phyloP scores from a whole-genome alignment of 2,329 filamentous ascomycete species.

The Cryphonectria naterciae region DNA sequence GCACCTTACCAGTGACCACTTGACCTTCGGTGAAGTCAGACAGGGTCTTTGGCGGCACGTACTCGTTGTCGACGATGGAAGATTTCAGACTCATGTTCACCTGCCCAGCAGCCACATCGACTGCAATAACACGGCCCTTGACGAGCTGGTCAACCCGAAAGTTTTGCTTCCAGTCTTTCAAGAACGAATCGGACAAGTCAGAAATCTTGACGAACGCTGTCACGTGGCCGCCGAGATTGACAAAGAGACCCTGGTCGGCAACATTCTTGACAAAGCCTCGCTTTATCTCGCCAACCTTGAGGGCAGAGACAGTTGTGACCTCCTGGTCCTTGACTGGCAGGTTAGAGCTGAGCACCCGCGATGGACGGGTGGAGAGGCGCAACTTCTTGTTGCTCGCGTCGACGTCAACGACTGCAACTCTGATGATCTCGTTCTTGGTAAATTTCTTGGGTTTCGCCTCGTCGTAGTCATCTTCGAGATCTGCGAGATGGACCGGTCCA shows the following conservation, averaged over 20 bases:
- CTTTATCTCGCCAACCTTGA: slow-evolving; percentile 77
- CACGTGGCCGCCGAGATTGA: slow-evolving; percentile 79
- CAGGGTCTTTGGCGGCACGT: slow-evolving; percentile 72
- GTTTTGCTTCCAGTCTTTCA: slow-evolving; percentile 94
- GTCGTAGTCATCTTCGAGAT: slow-evolving; percentile 84
- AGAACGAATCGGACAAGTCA: slow-evolving; percentile 85
- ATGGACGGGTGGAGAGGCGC: slow-evolving; percentile 80
- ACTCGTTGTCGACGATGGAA: slow-evolving; percentile 80
- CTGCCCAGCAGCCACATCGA: slow-evolving; percentile 71
- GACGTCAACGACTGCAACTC: slow-evolving; percentile 81
- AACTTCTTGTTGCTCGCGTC: slow-evolving; percentile 85
- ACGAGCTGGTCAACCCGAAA: slow-evolving; percentile 91
- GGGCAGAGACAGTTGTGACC: slow-evolving; percentile 69
- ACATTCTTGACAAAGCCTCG: slow-evolving; percentile 93
- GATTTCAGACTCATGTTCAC: slow-evolving; percentile 86
- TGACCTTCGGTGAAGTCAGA: slow-evolving; percentile 80
- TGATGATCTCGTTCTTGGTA: slow-evolving; percentile 83
- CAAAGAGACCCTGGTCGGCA: slow-evolving; percentile 85
- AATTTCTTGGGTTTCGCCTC: slow-evolving; percentile 76
- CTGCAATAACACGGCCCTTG: slow-evolving; percentile 77
- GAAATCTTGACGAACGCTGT: slow-evolving; percentile 83
- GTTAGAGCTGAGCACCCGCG: slow-evolving; percentile 85
- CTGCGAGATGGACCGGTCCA: slow-evolving; percentile 79
- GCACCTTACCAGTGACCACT: slow-evolving; percentile 84
- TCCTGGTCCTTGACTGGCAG: slow-evolving; percentile 81